phyloP scores from a whole-genome alignment of 345 rosid species.

The Eucalyptus albens region DNA sequence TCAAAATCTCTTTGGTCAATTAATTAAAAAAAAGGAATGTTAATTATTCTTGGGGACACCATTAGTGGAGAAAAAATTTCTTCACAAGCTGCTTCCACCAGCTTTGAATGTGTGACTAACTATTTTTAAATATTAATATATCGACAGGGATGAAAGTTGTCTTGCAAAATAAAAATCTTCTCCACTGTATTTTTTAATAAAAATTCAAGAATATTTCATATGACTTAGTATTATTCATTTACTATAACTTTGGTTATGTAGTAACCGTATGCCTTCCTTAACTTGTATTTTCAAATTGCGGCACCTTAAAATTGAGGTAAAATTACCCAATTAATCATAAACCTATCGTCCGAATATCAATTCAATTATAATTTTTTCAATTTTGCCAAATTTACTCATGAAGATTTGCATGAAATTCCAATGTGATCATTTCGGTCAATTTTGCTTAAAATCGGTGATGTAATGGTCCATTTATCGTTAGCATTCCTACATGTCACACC shows the following conservation, averaged over 20 bases:
- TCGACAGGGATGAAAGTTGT: not conserved
- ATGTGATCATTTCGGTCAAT: fast-evolving
- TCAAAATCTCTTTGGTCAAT: not conserved
- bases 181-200: not conserved
- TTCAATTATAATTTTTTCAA: not conserved
- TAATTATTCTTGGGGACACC: not conserved
- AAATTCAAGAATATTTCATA: not conserved
- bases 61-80: not conserved
- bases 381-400: not conserved
- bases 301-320: not conserved
- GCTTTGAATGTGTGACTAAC: not conserved
- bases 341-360: fast-evolving
- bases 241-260: not conserved
- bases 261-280: not conserved
- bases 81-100: not conserved
- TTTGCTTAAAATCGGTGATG: fast-evolving
- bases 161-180: not conserved
- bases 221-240: not conserved
- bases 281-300: not conserved
- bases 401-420: not conserved
- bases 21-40: not conserved
- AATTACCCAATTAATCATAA: not conserved
- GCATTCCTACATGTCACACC: fast-evolving
- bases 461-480: not conserved
- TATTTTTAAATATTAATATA: not conserved